A percentile compares a stretch with the other conserved stretches of the same genome.
phyloP scores from a whole-genome alignment of 768 basidiomycete species.

The Leccinum subtestaceum region DNA sequence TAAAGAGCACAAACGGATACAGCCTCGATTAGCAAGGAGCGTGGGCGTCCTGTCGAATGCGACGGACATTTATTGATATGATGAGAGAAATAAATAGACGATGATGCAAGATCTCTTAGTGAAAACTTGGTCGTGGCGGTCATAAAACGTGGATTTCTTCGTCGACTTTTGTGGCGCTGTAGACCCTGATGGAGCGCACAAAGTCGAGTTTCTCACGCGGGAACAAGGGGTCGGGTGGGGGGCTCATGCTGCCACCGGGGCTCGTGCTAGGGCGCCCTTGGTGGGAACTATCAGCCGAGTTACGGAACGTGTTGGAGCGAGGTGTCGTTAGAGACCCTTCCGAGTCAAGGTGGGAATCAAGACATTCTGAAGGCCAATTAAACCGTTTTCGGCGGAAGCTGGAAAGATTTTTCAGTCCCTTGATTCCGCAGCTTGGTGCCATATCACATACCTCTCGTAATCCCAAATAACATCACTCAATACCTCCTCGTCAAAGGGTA shows the following conservation, averaged over 20 bases:
- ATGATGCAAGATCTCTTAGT: neutral
- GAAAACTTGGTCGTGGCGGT: conserved; percentile 4
- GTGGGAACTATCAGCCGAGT: conserved; percentile 15
- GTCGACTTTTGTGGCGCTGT: conserved; percentile 45
- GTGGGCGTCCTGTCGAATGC: conserved; percentile 15
- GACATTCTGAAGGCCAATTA: conserved; percentile 58
- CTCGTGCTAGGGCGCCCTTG: conserved; percentile 9
- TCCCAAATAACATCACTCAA: conserved; percentile 35
- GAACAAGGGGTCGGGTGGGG: conserved; percentile 25
- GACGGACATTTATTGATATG: conserved; percentile 4
- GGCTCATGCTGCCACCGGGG: conserved; percentile 18
- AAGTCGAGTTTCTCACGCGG: conserved; percentile 43
- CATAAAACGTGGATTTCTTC: conserved; percentile 26
- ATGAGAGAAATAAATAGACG: conserved; percentile 2
- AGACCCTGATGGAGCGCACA: conserved; percentile 52
- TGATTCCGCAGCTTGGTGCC: neutral
- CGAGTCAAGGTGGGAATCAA: conserved; percentile 29
- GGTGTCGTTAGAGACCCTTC: conserved; percentile 23
- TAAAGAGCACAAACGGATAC: conserved; percentile 3
- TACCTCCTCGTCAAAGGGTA: conserved; percentile 19
- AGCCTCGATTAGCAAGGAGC: conserved; percentile 11
- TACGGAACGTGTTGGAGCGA: conserved; percentile 18
- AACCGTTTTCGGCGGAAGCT: conserved; percentile 69
- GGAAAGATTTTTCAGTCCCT: conserved; percentile 9
- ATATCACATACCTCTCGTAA: conserved; percentile 32